Conservation (phyloP, 345 rosid genomes). For the Rubroshorea leprosula region DNA sequence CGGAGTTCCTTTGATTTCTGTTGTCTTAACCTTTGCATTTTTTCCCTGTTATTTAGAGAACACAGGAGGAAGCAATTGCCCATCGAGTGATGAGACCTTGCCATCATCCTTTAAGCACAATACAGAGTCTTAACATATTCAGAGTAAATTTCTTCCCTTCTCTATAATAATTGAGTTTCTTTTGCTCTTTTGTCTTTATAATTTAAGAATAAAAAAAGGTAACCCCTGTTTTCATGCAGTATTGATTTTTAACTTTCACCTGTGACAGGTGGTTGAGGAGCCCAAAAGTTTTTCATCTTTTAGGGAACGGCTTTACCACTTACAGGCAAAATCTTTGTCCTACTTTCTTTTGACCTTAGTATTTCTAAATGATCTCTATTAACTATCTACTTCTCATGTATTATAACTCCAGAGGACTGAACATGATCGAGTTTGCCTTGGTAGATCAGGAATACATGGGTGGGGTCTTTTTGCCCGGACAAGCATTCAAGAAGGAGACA, state of each 20-base stretch:
- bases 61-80: conserved; percentile 57
- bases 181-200: background rate
- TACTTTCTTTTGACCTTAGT: background rate
- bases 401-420: conserved; percentile 68
- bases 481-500: conserved; percentile 97
- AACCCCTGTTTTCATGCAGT: conserved; percentile 3
- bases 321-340: conserved; percentile 59
- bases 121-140: conserved; percentile 55
- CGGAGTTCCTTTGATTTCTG: no score
- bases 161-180: background rate
- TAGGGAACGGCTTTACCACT: conserved; percentile 80
- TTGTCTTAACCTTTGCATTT: no score
- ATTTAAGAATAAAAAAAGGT: conserved; percentile 9
- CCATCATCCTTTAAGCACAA: conserved; percentile 52
- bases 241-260: conserved; percentile 1
- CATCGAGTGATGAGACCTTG: conserved; percentile 58
- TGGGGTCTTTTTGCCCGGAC: conserved; percentile 98
- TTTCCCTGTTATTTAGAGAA: conserved; percentile 38
- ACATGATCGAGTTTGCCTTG: conserved; percentile 83
- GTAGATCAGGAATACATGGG: conserved; percentile 98
- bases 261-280: conserved; percentile 56
- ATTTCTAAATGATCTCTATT: conserved; percentile 11
- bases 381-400: conserved; percentile 7
- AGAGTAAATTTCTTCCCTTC: conserved; percentile 37
- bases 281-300: conserved; percentile 79